These are phyloP conservation scores for Pleurotus ostreatus DNA, from an alignment of 768 basidiomycete genomes.

Conservation along the genomic window DNA sequence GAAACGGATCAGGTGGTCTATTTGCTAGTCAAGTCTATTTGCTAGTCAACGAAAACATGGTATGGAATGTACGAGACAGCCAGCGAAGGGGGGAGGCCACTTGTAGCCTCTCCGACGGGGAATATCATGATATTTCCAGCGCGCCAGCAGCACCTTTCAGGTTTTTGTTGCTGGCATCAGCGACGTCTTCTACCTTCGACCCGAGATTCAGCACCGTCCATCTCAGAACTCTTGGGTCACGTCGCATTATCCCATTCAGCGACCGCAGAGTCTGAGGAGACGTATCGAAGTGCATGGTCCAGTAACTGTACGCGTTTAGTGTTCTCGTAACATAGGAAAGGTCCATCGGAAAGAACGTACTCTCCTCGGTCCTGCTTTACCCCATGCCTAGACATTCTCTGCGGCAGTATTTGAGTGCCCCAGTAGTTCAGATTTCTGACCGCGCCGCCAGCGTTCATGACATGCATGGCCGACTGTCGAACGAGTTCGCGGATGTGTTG, in stretches of 20 bases:
- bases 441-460: constrained; percentile 75
- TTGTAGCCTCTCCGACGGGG: not conserved
- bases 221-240: constrained; percentile 79
- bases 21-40: no score
- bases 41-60: no score
- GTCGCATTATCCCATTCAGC: constrained; percentile 65
- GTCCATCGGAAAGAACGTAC: constrained; percentile 42
- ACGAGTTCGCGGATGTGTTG: constrained; percentile 74
- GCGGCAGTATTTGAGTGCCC: constrained; percentile 72
- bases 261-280: constrained; percentile 65
- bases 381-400: constrained; percentile 65
- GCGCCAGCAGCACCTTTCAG: constrained; percentile 21
- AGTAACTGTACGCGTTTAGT: constrained; percentile 52
- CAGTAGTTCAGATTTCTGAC: constrained; percentile 75
- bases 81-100: not conserved
- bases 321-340: no score
- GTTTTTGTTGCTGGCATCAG: constrained; percentile 44
- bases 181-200: constrained; percentile 66
- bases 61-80: no score
- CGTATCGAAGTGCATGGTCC: constrained; percentile 89
- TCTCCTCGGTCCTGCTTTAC: constrained; percentile 62
- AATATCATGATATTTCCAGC: not conserved
- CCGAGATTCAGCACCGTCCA: constrained; percentile 81
- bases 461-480: constrained; percentile 61
- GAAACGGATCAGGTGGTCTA: no score